These are phyloP conservation scores for Metarhizium guizhouense DNA, from an alignment of 2,329 filamentous ascomycete species.

Conservation along the genomic window DNA sequence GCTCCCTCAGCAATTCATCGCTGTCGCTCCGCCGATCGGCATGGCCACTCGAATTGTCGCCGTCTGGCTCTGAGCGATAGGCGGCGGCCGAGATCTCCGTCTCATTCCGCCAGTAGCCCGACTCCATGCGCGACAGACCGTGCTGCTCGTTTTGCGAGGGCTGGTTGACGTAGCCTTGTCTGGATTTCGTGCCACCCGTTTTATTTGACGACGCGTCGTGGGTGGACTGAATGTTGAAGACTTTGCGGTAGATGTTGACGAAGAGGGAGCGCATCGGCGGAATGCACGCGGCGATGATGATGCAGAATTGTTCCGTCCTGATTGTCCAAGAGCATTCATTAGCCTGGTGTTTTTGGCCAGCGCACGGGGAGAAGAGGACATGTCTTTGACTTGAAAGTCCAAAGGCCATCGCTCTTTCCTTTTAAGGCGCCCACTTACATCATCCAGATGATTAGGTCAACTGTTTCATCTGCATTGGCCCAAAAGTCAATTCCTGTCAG, in stretches of 20 bases:
- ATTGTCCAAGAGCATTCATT: not conserved
- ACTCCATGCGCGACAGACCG: not conserved
- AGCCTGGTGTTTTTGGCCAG: no score
- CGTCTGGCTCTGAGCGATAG: not conserved
- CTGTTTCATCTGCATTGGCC: not conserved
- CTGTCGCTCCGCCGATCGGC: not conserved
- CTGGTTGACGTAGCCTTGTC: not conserved
- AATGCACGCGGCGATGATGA: not conserved
- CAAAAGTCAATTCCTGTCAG: not conserved
- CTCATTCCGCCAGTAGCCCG: not conserved
- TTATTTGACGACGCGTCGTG: not conserved
- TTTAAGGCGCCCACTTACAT: not conserved
- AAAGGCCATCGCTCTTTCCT: not conserved
- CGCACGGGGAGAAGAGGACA: no score
- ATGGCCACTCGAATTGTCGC: not conserved
- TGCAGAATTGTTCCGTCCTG: not conserved
- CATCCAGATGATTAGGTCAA: not conserved
- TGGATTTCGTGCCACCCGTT: not conserved
- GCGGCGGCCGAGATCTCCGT: not conserved
- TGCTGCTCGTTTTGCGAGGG: not conserved
- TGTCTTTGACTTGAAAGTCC: no score
- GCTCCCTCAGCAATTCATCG: not conserved
- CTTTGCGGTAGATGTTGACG: not conserved
- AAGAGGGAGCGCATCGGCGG: not conserved
- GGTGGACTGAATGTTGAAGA: not conserved